phyloP scores from a whole-genome alignment of 176 grass and related monocot species.

The Lolium perenne region DNA sequence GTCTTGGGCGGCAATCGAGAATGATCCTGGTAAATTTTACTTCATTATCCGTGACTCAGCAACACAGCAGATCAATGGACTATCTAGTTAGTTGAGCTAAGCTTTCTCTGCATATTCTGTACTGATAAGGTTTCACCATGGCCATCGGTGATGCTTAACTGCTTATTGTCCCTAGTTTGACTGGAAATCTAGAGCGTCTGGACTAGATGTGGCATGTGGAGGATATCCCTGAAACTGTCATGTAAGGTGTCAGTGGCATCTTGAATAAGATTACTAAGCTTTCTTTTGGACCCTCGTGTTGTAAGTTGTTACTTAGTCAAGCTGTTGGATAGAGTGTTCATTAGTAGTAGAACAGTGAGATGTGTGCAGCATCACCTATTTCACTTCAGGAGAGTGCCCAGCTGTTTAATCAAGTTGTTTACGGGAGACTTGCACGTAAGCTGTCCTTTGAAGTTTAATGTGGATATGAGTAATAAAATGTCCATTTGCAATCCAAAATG shows the following conservation, averaged over 20 bases:
- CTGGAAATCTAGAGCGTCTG: background rate
- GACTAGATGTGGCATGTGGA: background rate
- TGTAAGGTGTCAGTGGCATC: no score
- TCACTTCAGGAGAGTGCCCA: background rate
- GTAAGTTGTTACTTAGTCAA: background rate
- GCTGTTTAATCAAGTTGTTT: slow-evolving; percentile 27
- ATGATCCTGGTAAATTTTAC: slow-evolving; percentile 66
- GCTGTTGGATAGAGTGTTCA: background rate
- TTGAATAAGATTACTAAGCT: background rate
- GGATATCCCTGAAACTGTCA: background rate
- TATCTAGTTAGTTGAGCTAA: background rate
- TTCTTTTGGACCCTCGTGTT: background rate
- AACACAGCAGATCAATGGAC: background rate
- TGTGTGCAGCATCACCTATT: background rate
- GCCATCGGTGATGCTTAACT: background rate
- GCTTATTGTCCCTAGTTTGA: background rate
- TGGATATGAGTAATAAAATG: slow-evolving; percentile 14
- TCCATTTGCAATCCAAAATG: background rate
- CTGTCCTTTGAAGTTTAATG: background rate
- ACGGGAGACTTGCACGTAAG: background rate
- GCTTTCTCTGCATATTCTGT: background rate
- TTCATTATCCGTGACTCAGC: background rate
- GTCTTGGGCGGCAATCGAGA: slow-evolving; percentile 80
- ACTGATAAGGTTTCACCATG: background rate
- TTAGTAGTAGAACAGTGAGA: slow-evolving; percentile 2